phyloP scores from a whole-genome alignment of 495 filamentous ascomycete species.

The Penicillium canescens region DNA sequence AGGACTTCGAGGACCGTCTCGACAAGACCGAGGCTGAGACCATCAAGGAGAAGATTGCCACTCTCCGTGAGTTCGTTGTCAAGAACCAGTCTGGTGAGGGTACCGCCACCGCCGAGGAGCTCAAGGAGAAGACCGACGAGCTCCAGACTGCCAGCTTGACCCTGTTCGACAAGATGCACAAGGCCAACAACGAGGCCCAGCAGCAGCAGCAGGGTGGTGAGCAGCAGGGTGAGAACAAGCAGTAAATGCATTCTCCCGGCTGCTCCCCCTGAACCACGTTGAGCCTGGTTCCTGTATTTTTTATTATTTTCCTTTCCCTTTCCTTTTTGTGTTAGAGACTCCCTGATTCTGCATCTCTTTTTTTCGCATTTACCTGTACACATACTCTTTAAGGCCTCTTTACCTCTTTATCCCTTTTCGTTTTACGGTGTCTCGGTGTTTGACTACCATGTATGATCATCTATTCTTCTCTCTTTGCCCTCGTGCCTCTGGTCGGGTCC shows the following conservation, averaged over 20 bases:
- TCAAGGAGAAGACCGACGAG: constrained; percentile 98
- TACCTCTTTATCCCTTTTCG: constrained; percentile 17
- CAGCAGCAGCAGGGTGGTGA: constrained; percentile 54
- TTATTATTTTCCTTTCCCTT: constrained; percentile 19
- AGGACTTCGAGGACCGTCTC: constrained; percentile 91
- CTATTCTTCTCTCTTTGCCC: constrained; percentile 34
- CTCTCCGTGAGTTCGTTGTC: constrained; percentile 85
- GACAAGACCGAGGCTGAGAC: constrained; percentile 94
- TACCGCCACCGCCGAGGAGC: constrained; percentile 77
- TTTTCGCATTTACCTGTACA: constrained; percentile 44
- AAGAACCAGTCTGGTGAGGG: constrained; percentile 95
- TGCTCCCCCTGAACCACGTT: constrained; percentile 1
- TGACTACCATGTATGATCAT: constrained; percentile 31
- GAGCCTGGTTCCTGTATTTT: constrained; percentile 30
- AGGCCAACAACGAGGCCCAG: constrained; percentile 77
- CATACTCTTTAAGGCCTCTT: constrained; percentile 35
- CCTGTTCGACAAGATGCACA: constrained; percentile 99
- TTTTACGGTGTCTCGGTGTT: constrained; percentile 45
- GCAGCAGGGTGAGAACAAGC: constrained; percentile 79
- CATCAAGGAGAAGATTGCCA: constrained; percentile 90
- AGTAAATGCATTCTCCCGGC: constrained; percentile 45
- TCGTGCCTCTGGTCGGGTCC: constrained; percentile 27
- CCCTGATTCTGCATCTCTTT: constrained; percentile 25
- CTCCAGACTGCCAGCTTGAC: constrained; percentile 93
- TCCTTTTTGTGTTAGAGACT: constrained; percentile 28